Percentiles rank a stretch among this genome's conserved stretches.
These are phyloP conservation scores for Omphalotus olearius DNA, from an alignment of 1,284 basidiomycete genomes.

Conservation along the genomic window DNA sequence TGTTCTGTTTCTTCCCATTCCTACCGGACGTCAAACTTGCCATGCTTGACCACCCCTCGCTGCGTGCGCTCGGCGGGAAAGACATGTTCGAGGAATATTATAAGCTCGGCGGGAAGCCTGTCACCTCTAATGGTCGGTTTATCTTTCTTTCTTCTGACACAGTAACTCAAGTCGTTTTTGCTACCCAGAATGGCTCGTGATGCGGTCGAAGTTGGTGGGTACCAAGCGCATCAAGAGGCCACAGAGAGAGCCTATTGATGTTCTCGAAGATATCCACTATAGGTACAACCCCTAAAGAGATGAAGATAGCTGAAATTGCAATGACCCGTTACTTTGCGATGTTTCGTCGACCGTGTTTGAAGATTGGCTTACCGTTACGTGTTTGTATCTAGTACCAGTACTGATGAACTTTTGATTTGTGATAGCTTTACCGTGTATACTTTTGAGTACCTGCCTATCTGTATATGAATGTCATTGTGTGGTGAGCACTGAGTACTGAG, in stretches of 20 bases:
- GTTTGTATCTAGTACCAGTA: no score
- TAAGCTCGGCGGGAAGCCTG: conserved; percentile 15
- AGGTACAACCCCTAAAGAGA: conserved; percentile 8
- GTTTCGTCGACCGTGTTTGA: no score
- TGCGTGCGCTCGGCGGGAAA: conserved; percentile 9
- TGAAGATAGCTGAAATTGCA: no score
- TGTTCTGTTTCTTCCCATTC: conserved; percentile 17
- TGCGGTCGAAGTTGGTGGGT: conserved; percentile 5
- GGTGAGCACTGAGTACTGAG: no score
- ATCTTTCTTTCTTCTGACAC: neutral
- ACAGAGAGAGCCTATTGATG: conserved; percentile 10
- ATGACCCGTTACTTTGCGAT: no score
- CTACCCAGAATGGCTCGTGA: neutral
- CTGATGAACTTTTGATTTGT: no score
- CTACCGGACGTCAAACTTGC: conserved; percentile 15
- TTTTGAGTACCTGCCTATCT: no score
- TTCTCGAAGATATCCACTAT: conserved; percentile 16
- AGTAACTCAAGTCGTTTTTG: neutral
- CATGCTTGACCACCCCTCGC: conserved; percentile 13
- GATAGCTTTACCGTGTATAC: no score
- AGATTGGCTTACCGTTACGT: no score
- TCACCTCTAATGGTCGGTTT: conserved; percentile 15
- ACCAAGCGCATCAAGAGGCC: conserved; percentile 4
- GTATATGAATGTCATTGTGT: no score
- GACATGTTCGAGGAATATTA: conserved; percentile 18